Evolutionary conservation across 306 rosid species (phyloP).

Genomic region (Gynostemma pentaphyllum): DNA sequence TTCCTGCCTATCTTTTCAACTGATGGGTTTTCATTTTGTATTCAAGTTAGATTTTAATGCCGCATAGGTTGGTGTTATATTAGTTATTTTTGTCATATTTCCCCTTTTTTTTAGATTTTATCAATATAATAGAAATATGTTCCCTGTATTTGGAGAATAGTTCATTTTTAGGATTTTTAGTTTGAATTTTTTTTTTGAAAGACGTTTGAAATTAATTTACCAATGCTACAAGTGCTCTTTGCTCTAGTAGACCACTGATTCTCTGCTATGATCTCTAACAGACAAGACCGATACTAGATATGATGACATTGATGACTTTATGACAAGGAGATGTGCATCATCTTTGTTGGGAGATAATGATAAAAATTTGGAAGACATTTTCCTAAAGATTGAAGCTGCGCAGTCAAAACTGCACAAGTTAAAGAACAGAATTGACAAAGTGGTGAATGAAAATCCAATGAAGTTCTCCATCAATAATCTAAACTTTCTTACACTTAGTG

Average conservation of each 20-base stretch:
- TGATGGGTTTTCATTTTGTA: neutral
- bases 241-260: neutral
- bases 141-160: neutral
- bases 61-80: neutral
- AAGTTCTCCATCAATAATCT: conserved; percentile 22
- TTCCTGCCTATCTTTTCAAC: too few relatives aligned
- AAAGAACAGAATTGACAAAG: conserved; percentile 38
- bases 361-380: conserved; percentile 24
- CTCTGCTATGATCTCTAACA: conserved; percentile 13
- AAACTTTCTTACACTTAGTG: conserved; percentile 19
- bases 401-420: conserved; percentile 32
- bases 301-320: conserved; percentile 24
- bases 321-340: conserved; percentile 28
- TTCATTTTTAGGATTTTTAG: neutral
- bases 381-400: conserved; percentile 37
- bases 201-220: neutral
- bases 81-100: neutral
- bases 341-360: conserved; percentile 25
- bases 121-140: neutral
- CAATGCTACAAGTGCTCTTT: neutral
- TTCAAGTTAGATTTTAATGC: neutral
- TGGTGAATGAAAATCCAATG: conserved; percentile 31
- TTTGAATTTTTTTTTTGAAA: too few relatives aligned
- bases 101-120: neutral
- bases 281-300: conserved; percentile 16